Conservation (phyloP, 208 protist species). For the Crithidia brevicula region DNA sequence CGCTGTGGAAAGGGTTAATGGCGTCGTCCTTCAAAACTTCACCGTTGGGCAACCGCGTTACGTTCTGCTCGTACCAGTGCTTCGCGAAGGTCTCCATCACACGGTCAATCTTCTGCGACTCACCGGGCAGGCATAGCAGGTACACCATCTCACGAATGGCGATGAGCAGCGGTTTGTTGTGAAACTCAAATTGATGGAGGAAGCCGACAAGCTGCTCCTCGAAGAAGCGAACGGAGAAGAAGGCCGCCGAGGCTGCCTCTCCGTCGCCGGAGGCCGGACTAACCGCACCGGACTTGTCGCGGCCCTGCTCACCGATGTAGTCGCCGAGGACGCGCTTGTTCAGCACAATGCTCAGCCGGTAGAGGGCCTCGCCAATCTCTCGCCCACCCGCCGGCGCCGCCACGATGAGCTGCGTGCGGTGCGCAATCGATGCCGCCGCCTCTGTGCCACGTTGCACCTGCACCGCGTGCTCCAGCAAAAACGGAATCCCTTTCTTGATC, state of each 20-base stretch:
- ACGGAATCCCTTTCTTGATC: slow-evolving; percentile 81
- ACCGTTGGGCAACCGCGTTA: slow-evolving; percentile 20
- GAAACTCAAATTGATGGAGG: slow-evolving; percentile 81
- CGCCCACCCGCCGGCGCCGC: slow-evolving; percentile 69
- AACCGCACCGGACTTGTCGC: slow-evolving; percentile 31
- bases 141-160: slow-evolving; percentile 90
- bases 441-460: slow-evolving; percentile 40
- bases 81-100: slow-evolving; percentile 92
- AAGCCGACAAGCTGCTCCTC: slow-evolving; percentile 78
- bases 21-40: slow-evolving; percentile 31
- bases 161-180: slow-evolving; percentile 70
- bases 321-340: slow-evolving; percentile 89
- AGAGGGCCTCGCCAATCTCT: slow-evolving; percentile 84
- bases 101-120: slow-evolving; percentile 95
- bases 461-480: slow-evolving; percentile 63
- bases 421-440: slow-evolving; percentile 16
- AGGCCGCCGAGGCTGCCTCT: slow-evolving; percentile 19
- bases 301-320: slow-evolving; percentile 87
- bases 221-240: slow-evolving; percentile 79
- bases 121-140: slow-evolving; percentile 85
- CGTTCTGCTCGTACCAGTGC: slow-evolving; percentile 78
- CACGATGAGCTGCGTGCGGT: slow-evolving; percentile 55
- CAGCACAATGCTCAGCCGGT: slow-evolving; percentile 70
- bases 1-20: slow-evolving; percentile 85
- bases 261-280: background rate